phyloP scores from a whole-genome alignment of 345 rosid species.

The Melastoma malabathricum region DNA sequence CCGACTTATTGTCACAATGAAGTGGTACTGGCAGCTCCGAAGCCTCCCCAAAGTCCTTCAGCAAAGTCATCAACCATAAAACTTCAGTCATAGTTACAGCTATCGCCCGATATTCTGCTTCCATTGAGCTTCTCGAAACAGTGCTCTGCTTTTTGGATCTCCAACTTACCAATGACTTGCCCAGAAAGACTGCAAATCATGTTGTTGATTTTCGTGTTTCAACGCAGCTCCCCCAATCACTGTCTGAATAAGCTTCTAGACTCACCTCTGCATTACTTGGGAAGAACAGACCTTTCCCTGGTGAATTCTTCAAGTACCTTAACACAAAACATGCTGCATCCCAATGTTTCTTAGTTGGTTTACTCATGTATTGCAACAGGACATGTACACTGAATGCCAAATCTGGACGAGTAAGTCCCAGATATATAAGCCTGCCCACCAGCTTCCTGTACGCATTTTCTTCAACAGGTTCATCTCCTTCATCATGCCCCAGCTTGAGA shows the following conservation, averaged over 20 bases:
- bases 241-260: not conserved
- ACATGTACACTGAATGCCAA: not conserved
- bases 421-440: not conserved
- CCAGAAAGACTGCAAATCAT: not conserved
- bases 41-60: not conserved
- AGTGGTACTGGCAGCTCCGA: not conserved
- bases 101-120: conserved; percentile 3
- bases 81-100: not conserved
- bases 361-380: conserved; percentile 1
- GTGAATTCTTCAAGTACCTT: not conserved
- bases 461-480: not conserved
- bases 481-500: not conserved
- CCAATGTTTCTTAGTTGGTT: not conserved
- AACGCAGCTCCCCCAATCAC: not conserved
- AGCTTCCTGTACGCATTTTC: not conserved
- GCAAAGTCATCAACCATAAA: not conserved
- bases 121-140: not conserved
- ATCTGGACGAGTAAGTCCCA: not conserved
- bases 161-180: not conserved
- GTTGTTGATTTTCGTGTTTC: not conserved
- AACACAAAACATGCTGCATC: not conserved
- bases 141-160: not conserved
- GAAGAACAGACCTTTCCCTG: not conserved
- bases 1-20: not conserved
- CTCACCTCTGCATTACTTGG: not conserved